Evolutionary conservation across 331 rosid genomes (phyloP).

Genomic region (Quercus lobata): DNA sequence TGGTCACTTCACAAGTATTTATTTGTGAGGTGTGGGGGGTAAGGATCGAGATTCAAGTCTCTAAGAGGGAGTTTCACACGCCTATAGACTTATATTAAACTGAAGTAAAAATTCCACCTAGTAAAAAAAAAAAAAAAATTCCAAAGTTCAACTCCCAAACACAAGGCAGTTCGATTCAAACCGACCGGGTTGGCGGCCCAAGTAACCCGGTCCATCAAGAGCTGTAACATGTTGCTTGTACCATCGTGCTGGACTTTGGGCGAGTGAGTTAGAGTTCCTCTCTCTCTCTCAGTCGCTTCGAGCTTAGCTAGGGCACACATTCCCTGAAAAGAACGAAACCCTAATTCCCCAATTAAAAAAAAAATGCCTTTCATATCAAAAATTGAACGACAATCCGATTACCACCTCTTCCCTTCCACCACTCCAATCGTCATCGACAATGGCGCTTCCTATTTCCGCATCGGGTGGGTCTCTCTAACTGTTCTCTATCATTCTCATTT

Average conservation of each 20-base stretch:
- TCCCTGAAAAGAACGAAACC: not conserved
- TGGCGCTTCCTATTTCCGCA: conserved; percentile 98
- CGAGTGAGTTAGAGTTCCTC: no score
- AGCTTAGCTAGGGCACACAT: conserved; percentile 9
- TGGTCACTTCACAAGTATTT: no score
- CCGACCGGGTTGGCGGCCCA: not conserved
- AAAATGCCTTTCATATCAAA: conserved; percentile 77
- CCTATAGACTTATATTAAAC: fast-evolving
- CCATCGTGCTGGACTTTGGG: not conserved
- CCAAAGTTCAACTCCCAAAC: no score
- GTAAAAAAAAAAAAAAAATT: no score
- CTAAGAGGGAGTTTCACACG: no score
- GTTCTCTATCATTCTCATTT: no score
- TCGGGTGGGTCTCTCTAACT: conserved; percentile 49
- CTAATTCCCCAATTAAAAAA: not conserved
- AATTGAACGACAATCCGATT: conserved; percentile 73
- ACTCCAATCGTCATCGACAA: conserved; percentile 96
- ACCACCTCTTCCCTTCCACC: conserved; percentile 48
- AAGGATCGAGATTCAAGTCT: fast-evolving
- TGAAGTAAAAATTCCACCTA: fast-evolving
- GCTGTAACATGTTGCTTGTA: not conserved
- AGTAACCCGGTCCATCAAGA: not conserved
- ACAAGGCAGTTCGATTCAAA: no score
- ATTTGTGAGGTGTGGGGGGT: no score
- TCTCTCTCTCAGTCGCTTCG: conserved; percentile 10